These are phyloP conservation scores for Colletotrichum sublineola DNA, from an alignment of 2,329 filamentous ascomycete genomes.

Conservation along the genomic window DNA sequence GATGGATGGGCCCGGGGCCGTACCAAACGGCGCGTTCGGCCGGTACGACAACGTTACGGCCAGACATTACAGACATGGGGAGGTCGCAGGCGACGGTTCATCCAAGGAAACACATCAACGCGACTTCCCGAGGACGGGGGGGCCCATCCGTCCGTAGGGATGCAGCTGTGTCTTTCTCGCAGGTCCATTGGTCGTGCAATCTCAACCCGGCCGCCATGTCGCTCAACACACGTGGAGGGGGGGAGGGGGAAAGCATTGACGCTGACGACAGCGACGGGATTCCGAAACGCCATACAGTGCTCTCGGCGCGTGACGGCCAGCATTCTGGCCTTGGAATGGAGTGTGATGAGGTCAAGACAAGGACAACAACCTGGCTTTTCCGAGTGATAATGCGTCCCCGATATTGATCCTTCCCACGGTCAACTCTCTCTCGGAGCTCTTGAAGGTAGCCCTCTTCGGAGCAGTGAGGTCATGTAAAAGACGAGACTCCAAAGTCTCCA, in stretches of 20 bases:
- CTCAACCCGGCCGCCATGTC: not conserved
- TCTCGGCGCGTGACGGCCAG: not conserved
- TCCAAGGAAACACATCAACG: not conserved
- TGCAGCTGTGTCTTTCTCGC: slow-evolving; percentile 3
- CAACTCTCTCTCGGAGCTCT: not conserved
- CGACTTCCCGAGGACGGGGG: not conserved
- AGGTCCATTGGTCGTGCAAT: not conserved
- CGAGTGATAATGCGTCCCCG: not conserved
- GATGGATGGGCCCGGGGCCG: not conserved
- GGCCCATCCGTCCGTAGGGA: not conserved
- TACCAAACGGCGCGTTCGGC: not conserved
- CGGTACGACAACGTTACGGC: not conserved
- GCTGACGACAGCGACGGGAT: not conserved
- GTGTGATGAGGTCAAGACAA: slow-evolving; percentile 33
- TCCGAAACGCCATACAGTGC: slow-evolving; percentile 16
- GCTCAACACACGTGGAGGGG: not conserved
- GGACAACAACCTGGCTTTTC: slow-evolving; percentile 16
- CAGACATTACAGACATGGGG: slow-evolving; percentile 1
- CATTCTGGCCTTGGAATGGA: slow-evolving; percentile 11
- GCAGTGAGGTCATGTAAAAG: not conserved
- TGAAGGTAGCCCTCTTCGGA: not conserved
- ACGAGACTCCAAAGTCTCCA: not conserved
- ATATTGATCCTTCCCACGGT: not conserved
- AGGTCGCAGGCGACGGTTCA: not conserved
- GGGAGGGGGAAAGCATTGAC: not conserved